These are phyloP conservation scores for Staphylotrichum tortipilum DNA, from an alignment of 495 filamentous ascomycete species.

Conservation along the genomic window DNA sequence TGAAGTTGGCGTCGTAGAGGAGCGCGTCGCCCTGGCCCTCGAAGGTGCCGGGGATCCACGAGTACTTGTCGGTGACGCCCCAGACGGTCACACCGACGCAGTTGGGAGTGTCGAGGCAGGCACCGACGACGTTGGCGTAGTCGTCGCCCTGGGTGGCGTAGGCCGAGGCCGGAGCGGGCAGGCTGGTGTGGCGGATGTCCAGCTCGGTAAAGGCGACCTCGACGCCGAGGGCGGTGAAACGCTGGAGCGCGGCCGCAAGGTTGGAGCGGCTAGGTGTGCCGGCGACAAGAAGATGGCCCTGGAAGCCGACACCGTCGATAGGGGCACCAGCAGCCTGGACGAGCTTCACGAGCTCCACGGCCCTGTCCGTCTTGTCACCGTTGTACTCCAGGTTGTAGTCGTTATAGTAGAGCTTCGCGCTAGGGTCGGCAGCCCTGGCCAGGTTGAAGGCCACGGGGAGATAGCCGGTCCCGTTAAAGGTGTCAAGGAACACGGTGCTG, in stretches of 20 bases:
- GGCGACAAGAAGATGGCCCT: conserved; percentile 52
- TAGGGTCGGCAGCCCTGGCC: conserved; percentile 30
- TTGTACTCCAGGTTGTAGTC: conserved; percentile 57
- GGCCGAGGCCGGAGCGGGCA: conserved; percentile 29
- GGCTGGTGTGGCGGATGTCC: conserved; percentile 44
- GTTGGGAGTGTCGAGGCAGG: conserved; percentile 43
- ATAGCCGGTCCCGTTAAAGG: conserved; percentile 38
- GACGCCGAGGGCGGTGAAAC: conserved; percentile 40
- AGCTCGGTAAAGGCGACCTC: conserved; percentile 57
- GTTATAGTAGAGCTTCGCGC: conserved; percentile 51
- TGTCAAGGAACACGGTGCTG: conserved; percentile 29
- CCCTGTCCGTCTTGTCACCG: conserved; percentile 39
- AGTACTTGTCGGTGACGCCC: conserved; percentile 55
- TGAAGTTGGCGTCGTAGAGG: conserved; percentile 44
- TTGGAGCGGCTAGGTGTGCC: conserved; percentile 34
- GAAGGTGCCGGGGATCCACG: conserved; percentile 43
- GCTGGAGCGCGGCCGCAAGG: conserved; percentile 30
- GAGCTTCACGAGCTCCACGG: conserved; percentile 40
- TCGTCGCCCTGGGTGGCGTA: conserved; percentile 46
- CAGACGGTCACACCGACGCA: conserved; percentile 60
- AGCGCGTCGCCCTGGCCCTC: conserved; percentile 45
- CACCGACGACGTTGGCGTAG: conserved; percentile 45
- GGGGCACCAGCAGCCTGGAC: conserved; percentile 42
- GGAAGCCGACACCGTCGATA: conserved; percentile 53
- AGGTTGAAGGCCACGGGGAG: conserved; percentile 41